Conservation (phyloP, 768 basidiomycete species). For the Suillus weaverae region DNA sequence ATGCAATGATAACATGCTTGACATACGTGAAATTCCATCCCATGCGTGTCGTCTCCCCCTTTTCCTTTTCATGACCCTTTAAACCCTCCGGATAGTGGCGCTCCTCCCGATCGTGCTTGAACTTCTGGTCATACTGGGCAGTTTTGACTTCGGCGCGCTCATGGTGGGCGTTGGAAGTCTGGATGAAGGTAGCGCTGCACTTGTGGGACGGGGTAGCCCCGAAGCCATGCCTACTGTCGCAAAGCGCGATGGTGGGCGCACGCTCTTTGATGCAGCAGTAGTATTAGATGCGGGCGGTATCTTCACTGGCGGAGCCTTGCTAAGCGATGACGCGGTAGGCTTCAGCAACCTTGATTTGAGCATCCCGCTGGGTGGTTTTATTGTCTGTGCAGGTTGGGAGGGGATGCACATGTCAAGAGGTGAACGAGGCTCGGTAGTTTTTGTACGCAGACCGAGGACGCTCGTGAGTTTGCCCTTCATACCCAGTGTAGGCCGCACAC, state of each 20-base stretch:
- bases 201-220: conserved; percentile 9
- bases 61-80: neutral
- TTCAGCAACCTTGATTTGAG: conserved; percentile 10
- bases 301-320: conserved; percentile 4
- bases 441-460: conserved; percentile 8
- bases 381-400: neutral
- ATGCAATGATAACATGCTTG: conserved; percentile 6
- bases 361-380: neutral
- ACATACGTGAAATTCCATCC: conserved; percentile 1
- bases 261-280: neutral
- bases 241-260: conserved; percentile 15
- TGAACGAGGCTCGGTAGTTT: neutral
- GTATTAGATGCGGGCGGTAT: neutral
- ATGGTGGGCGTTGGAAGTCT: conserved; percentile 14
- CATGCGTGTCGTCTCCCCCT: neutral
- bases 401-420: neutral
- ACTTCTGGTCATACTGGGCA: neutral
- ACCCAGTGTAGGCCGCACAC: conserved; percentile 1
- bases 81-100: conserved; percentile 8
- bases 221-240: conserved; percentile 6
- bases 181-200: conserved; percentile 4
- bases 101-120: conserved; percentile 7
- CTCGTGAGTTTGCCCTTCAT: conserved; percentile 14
- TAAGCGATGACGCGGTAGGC: conserved; percentile 7
- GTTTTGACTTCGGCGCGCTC: conserved; percentile 12